Conservation (phyloP, 306 rosid genomes). For the Prunus persica region DNA sequence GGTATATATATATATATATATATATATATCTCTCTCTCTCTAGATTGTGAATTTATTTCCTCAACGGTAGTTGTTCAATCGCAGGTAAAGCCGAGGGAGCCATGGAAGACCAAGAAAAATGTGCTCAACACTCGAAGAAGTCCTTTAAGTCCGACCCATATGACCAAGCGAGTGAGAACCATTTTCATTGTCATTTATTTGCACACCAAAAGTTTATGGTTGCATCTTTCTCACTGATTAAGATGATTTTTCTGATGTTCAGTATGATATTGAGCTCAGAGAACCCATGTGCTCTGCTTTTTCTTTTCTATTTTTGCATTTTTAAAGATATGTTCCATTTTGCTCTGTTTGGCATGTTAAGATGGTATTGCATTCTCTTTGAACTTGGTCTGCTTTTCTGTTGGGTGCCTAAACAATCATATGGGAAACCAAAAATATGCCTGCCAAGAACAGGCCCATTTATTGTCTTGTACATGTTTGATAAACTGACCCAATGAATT, state of each 20-base stretch:
- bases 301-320: too few relatives aligned
- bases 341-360: too few relatives aligned
- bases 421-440: background rate
- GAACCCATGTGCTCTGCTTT: too few relatives aligned
- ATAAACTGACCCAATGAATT: background rate
- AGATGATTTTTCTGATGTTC: too few relatives aligned
- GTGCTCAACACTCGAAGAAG: background rate
- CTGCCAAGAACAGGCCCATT: background rate
- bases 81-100: background rate
- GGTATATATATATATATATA: background rate
- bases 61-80: background rate
- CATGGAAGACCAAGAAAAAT: background rate
- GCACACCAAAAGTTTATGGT: background rate
- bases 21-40: background rate
- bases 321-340: too few relatives aligned
- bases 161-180: background rate
- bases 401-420: background rate
- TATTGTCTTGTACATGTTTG: background rate
- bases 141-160: background rate
- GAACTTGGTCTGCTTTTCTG: background rate
- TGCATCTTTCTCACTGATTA: too few relatives aligned
- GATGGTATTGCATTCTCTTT: too few relatives aligned
- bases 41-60: background rate
- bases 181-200: background rate
- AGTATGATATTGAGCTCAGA: too few relatives aligned